Conservation (phyloP, 495 filamentous ascomycete species). For the Aspergillus affinis region DNA sequence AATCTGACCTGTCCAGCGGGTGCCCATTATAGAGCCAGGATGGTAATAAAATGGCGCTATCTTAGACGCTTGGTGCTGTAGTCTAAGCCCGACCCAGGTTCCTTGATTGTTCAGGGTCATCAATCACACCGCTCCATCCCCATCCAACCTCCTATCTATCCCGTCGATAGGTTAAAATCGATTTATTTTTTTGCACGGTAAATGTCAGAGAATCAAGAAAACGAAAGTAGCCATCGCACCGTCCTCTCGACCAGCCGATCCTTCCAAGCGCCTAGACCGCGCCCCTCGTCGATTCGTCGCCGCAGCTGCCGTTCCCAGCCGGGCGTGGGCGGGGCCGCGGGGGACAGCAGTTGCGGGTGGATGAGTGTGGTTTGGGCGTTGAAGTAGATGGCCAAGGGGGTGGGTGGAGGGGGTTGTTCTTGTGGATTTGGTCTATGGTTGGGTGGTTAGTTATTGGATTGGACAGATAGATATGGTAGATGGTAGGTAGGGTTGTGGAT, state of each 20-base stretch:
- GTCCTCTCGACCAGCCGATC: not conserved
- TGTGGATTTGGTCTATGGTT: not conserved
- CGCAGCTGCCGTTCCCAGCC: slow-evolving; percentile 8
- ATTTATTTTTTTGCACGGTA: too few relatives aligned
- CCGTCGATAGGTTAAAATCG: too few relatives aligned
- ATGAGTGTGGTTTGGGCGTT: slow-evolving; percentile 14
- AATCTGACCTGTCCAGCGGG: not conserved
- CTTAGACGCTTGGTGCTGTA: too few relatives aligned
- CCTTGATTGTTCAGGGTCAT: not conserved
- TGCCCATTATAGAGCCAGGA: not conserved
- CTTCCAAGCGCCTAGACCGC: not conserved
- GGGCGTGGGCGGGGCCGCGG: slow-evolving; percentile 2
- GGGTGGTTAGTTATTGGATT: not conserved
- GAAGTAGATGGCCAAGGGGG: slow-evolving; percentile 18
- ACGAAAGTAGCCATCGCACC: not conserved
- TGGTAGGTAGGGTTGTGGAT: too few relatives aligned
- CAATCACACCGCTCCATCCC: not conserved
- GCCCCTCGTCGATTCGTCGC: not conserved
- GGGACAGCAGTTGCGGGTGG: slow-evolving; percentile 7
- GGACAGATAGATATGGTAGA: not conserved
- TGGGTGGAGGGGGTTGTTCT: not conserved
- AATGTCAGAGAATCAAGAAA: too few relatives aligned
- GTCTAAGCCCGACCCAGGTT: too few relatives aligned
- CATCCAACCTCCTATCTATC: not conserved
- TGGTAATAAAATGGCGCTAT: not conserved